Evolutionary conservation across 148 eudicot genomes (phyloP).

Genomic region (Bassia scoparia): DNA sequence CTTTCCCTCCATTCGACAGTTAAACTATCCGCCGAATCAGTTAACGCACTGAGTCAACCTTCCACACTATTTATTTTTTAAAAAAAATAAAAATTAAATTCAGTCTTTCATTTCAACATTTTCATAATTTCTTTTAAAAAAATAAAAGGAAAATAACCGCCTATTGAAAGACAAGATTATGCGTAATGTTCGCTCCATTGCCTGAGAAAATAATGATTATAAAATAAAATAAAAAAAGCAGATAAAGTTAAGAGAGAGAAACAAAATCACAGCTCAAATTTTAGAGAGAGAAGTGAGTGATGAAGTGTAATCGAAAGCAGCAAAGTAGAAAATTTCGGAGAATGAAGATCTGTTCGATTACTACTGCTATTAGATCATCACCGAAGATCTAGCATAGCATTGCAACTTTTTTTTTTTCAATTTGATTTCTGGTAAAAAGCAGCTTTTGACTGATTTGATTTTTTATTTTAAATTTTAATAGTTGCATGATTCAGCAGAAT

Average conservation of each 20-base stretch:
- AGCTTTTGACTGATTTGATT: not conserved
- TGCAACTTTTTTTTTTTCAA: not conserved
- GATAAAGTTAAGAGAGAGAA: slow-evolving; percentile 14
- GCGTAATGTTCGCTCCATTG: not conserved
- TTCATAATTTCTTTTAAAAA: no score
- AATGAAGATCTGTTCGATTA: not conserved
- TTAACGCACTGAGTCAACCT: no score
- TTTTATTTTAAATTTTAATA: no score
- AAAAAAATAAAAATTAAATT: no score
- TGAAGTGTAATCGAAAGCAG: not conserved
- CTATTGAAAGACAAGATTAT: slow-evolving; percentile 10
- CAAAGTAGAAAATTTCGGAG: slow-evolving; percentile 11
- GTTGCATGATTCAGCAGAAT: not conserved
- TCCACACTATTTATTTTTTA: no score
- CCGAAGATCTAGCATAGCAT: slow-evolving; percentile 23
- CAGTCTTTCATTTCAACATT: no score
- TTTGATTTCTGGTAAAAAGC: not conserved
- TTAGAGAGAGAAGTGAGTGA: slow-evolving; percentile 19
- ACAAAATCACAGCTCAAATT: not conserved
- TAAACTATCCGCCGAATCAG: not conserved
- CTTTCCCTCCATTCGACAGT: slow-evolving; percentile 8
- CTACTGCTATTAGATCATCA: slow-evolving; percentile 22
- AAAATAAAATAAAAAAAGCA: not conserved
- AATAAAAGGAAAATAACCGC: not conserved
- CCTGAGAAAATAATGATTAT: not conserved